phyloP scores from a whole-genome alignment of 345 rosid species.

The Salix dunnii region DNA sequence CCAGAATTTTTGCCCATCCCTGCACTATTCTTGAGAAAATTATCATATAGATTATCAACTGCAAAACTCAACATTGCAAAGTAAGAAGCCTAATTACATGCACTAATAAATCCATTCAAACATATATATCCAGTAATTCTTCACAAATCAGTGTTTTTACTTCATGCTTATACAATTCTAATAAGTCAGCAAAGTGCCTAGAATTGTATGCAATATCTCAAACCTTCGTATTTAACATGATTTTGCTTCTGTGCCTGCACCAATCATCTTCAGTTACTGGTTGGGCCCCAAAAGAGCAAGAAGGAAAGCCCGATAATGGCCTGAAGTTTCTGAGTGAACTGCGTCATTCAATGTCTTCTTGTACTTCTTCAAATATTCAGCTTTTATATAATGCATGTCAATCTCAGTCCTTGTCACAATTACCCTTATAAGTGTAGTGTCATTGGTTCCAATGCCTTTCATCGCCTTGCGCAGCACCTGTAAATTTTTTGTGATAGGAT shows the following conservation, averaged over 20 bases:
- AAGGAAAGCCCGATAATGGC: constrained; percentile 61
- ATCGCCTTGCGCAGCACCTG: constrained; percentile 56
- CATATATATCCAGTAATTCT: not conserved
- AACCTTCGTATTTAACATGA: not conserved
- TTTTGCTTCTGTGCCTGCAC: not conserved
- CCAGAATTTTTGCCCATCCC: too few relatives aligned
- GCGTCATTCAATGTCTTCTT: constrained; percentile 53
- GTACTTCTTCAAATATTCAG: constrained; percentile 56
- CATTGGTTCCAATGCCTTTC: constrained; percentile 68
- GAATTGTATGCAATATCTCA: not conserved
- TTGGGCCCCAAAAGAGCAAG: constrained; percentile 57
- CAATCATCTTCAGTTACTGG: constrained; percentile 18
- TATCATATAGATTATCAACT: not conserved
- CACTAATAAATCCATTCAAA: not conserved
- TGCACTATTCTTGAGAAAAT: not conserved
- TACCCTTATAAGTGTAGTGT: constrained; percentile 48
- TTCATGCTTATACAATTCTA: not conserved
- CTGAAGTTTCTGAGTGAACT: constrained; percentile 62
- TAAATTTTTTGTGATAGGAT: not conserved
- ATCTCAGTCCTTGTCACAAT: constrained; percentile 67
- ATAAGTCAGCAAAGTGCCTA: not conserved
- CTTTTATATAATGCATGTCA: constrained; percentile 68
- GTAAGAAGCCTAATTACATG: not conserved
- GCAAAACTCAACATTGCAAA: not conserved
- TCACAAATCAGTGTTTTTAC: not conserved